Percentiles rank a stretch among this genome's conserved stretches.
phyloP scores from a whole-genome alignment of 495 filamentous ascomycete genomes.

The Jackrogersella multiformis region DNA sequence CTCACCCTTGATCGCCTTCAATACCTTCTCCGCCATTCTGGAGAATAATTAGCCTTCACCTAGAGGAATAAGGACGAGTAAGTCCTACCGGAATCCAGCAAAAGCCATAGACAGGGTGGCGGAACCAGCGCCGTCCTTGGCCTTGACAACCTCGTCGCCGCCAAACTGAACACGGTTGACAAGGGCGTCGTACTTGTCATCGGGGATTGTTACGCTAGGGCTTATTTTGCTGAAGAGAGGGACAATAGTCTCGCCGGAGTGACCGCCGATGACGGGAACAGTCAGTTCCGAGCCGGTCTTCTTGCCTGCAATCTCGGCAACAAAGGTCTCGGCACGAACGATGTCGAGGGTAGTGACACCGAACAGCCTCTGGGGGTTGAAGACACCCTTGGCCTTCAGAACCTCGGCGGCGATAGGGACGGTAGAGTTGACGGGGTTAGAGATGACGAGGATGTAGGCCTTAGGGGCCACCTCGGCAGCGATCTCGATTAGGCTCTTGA shows the following conservation, averaged over 20 bases:
- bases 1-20: constrained; percentile 87
- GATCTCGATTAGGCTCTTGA: constrained; percentile 83
- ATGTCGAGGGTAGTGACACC: constrained; percentile 98
- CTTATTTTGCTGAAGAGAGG: constrained; percentile 93
- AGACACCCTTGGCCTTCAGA: constrained; percentile 89
- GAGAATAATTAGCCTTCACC: constrained; percentile 23
- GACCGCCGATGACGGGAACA: constrained; percentile 94
- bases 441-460: constrained; percentile 94
- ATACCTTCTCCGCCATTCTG: constrained; percentile 90
- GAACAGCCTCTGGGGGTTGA: constrained; percentile 92
- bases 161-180: constrained; percentile 97
- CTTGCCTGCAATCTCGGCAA: constrained; percentile 82
- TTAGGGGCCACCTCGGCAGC: constrained; percentile 88
- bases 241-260: constrained; percentile 97
- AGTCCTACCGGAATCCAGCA: constrained; percentile 83
- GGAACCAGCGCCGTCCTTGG: constrained; percentile 94
- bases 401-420: constrained; percentile 97
- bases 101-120: constrained; percentile 98
- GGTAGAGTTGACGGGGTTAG: constrained; percentile 99
- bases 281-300: constrained; percentile 80
- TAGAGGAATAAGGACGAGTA: neutral
- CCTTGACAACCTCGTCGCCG: constrained; percentile 97
- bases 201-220: constrained; percentile 80
- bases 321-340: constrained; percentile 97
- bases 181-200: constrained; percentile 84